Evolutionary conservation across 129 eudicot genomes (phyloP).

Genomic region (Flaveria robusta): DNA sequence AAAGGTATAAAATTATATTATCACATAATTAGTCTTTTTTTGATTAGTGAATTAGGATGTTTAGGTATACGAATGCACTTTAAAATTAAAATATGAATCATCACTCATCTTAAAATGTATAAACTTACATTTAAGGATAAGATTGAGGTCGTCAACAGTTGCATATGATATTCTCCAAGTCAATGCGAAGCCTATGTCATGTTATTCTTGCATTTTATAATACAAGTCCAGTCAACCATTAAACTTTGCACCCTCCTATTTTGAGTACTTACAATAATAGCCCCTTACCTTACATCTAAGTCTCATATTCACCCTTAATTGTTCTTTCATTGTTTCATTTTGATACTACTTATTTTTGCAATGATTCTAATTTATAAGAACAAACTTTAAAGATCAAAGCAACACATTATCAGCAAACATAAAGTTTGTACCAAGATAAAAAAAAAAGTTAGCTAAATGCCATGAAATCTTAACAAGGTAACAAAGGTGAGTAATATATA

Average conservation of each 20-base stretch:
- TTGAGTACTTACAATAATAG: constrained; percentile 6
- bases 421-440: not conserved
- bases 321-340: not conserved
- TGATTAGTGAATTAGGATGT: not conserved
- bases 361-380: not conserved
- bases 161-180: constrained; percentile 3
- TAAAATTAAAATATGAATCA: not conserved
- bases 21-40: not conserved
- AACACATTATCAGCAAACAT: not conserved
- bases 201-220: constrained; percentile 18
- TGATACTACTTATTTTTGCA: not conserved
- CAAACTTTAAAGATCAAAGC: not conserved
- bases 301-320: not conserved
- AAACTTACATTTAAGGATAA: constrained; percentile 14
- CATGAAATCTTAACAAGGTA: not conserved
- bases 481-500: not conserved
- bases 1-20: not conserved
- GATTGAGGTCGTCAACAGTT: constrained; percentile 1
- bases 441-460: not conserved
- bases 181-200: constrained; percentile 21
- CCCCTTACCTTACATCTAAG: not conserved
- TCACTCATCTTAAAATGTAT: not conserved
- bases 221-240: constrained; percentile 14
- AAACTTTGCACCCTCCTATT: not conserved
- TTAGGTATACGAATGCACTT: not conserved